These are phyloP conservation scores for Blastobotrys serpentis DNA, from an alignment of 1,139 yeast species.

Conservation along the genomic window DNA sequence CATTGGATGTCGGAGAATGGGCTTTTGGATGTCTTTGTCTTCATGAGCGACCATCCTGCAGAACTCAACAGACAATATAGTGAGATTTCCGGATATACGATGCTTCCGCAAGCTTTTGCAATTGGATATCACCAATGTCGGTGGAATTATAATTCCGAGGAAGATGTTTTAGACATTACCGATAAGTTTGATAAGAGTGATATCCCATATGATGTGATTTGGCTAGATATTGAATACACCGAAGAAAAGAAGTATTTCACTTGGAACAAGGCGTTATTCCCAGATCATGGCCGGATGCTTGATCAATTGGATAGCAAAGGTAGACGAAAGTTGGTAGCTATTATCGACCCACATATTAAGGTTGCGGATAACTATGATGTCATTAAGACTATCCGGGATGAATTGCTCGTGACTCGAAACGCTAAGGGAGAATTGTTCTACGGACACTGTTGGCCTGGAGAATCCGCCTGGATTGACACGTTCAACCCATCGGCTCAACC, in stretches of 20 bases:
- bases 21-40: slow-evolving; percentile 67
- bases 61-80: slow-evolving; percentile 66
- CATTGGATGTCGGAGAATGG: slow-evolving; percentile 98
- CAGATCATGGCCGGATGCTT: slow-evolving; percentile 70
- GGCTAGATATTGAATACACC: slow-evolving; percentile 95
- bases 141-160: slow-evolving; percentile 92
- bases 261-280: slow-evolving; percentile 77
- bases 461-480: slow-evolving; percentile 89
- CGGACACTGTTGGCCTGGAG: slow-evolving; percentile 99
- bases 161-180: slow-evolving; percentile 72
- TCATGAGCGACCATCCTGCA: slow-evolving; percentile 61
- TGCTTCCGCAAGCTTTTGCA: slow-evolving; percentile 76
- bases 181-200: slow-evolving; percentile 65
- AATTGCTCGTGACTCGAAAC: slow-evolving; percentile 45
- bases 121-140: slow-evolving; percentile 94
- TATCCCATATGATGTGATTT: slow-evolving; percentile 87
- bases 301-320: slow-evolving; percentile 55
- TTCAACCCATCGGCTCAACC: slow-evolving; percentile 59
- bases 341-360: slow-evolving; percentile 91
- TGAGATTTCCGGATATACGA: slow-evolving; percentile 67
- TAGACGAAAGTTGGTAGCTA: slow-evolving; percentile 77
- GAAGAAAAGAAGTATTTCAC: slow-evolving; percentile 85
- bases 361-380: slow-evolving; percentile 55
- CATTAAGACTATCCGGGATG: slow-evolving; percentile 51
- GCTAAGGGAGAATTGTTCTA: slow-evolving; percentile 54